Conservation (phyloP, 768 basidiomycete genomes). For the Mycena vulgaris region DNA sequence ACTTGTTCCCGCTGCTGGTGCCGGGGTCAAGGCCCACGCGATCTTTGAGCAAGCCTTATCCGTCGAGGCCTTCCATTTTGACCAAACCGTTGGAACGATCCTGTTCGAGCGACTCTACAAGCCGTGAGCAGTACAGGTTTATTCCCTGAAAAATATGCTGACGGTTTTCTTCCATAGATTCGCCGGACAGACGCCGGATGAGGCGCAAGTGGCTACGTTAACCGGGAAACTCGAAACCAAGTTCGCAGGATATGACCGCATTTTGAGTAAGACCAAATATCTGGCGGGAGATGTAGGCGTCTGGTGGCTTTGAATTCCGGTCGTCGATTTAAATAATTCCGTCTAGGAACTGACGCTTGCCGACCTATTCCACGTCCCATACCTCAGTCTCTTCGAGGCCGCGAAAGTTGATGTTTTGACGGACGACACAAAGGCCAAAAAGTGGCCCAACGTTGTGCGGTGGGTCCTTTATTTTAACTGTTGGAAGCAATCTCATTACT, state of each 20-base stretch:
- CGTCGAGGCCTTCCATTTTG: constrained; percentile 62
- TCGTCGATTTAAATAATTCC: background rate
- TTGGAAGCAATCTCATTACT: background rate
- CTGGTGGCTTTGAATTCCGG: no score
- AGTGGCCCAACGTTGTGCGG: constrained; percentile 25
- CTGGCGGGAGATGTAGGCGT: constrained; percentile 56
- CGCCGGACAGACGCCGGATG: constrained; percentile 45
- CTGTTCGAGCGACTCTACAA: constrained; percentile 60
- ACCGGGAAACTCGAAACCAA: constrained; percentile 46
- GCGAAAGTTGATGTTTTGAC: constrained; percentile 9
- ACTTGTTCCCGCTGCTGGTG: constrained; percentile 53
- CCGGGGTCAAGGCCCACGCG: constrained; percentile 44
- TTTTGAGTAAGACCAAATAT: constrained; percentile 60
- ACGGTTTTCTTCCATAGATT: constrained; percentile 4
- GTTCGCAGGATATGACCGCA: constrained; percentile 59
- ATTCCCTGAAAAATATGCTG: background rate
- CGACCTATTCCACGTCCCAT: constrained; percentile 26
- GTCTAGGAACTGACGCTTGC: constrained; percentile 25
- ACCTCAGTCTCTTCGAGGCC: constrained; percentile 2
- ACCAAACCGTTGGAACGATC: constrained; percentile 55
- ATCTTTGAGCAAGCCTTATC: constrained; percentile 56
- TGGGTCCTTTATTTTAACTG: background rate
- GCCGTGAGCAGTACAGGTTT: constrained; percentile 43
- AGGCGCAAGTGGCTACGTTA: constrained; percentile 40
- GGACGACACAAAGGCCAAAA: constrained; percentile 10